phyloP scores from a whole-genome alignment of 1,284 basidiomycete species.

The Moesziomyces aphidis region DNA sequence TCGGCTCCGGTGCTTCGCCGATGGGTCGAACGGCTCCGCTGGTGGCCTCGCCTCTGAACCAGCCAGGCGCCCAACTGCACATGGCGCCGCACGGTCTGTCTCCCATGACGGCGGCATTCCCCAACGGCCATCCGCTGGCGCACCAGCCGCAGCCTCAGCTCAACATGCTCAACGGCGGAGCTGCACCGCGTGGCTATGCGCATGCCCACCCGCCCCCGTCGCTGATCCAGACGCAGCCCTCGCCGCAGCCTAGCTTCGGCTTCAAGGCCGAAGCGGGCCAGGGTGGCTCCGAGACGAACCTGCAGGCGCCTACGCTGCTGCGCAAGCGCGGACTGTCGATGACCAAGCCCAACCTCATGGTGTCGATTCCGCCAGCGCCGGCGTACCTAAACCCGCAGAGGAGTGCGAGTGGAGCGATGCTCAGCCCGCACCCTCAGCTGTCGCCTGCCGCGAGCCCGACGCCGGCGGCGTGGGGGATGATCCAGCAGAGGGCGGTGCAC shows the following conservation, averaged over 20 bases:
- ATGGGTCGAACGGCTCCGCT: constrained; percentile 28
- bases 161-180: constrained; percentile 21
- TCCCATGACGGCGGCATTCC: constrained; percentile 37
- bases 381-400: constrained; percentile 51
- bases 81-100: constrained; percentile 28
- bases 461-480: constrained; percentile 53
- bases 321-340: constrained; percentile 59
- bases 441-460: constrained; percentile 44
- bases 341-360: constrained; percentile 59
- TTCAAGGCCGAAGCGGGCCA: constrained; percentile 17
- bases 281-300: constrained; percentile 11
- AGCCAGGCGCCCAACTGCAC: constrained; percentile 19
- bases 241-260: constrained; percentile 40
- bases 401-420: constrained; percentile 24
- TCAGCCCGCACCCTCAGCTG: constrained; percentile 43
- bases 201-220: constrained; percentile 37
- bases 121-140: constrained; percentile 15
- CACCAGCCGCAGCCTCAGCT: constrained; percentile 35
- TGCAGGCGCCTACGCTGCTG: constrained; percentile 51
- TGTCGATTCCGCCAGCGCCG: constrained; percentile 57
- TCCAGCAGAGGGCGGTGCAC: constrained; percentile 58
- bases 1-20: constrained; percentile 35
- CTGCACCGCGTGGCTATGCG: constrained; percentile 14
- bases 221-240: constrained; percentile 53
- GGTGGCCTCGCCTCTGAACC: constrained; percentile 38